Evolutionary conservation across 768 basidiomycete genomes (phyloP), one percentile per base, ranked within the genome.

Genomic region (Trichaptum fuscoviolaceum): DNA sequence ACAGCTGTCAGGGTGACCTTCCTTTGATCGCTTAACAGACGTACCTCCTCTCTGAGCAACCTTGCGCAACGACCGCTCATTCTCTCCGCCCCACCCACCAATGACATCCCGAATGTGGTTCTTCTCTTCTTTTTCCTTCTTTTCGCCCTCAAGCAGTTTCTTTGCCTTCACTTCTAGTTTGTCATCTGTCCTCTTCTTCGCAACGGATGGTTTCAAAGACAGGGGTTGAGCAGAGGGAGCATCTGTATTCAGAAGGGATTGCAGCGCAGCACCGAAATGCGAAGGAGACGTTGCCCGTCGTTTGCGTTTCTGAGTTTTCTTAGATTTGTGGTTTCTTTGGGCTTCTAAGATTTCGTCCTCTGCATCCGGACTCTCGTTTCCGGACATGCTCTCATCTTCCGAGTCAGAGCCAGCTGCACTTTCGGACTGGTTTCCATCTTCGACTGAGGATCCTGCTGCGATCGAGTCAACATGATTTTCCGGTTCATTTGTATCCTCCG

Each of bases 51-150:
- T 81, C 78, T 89, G 97, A 69, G 89, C 96, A 76, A 85, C 93
- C 82, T 90, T 98, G 75, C 84, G 86, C 72, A 87, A 80, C 67
- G 83, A 89, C 76, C 85, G 85, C 79, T 89, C 93, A 76, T 85
- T 86, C 76, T 92, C 91, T 15, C 84, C 90, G 34, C 91, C 95
- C 95, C 95, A 97, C 57, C 93, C 94, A 66, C 88, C 92, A 73
- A 91, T 93, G 18, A 87, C 85, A 74, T 90, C 88, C 57, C 78
- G 83, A 69, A 90, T 82, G 66, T 86, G 79, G 15, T 85, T 85
- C 68, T 80, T 86, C 69, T 91, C 90, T 69, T 91, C 90, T 69
- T 83, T 89, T 68, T 88, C 90, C 73, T 87, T 91, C 75, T 82
- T 86, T 71, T 91, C 92, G 26, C 85, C 78, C 63, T 85, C 87